phyloP scores from a whole-genome alignment of 768 basidiomycete species.

The Candolleomyces eurysporus region DNA sequence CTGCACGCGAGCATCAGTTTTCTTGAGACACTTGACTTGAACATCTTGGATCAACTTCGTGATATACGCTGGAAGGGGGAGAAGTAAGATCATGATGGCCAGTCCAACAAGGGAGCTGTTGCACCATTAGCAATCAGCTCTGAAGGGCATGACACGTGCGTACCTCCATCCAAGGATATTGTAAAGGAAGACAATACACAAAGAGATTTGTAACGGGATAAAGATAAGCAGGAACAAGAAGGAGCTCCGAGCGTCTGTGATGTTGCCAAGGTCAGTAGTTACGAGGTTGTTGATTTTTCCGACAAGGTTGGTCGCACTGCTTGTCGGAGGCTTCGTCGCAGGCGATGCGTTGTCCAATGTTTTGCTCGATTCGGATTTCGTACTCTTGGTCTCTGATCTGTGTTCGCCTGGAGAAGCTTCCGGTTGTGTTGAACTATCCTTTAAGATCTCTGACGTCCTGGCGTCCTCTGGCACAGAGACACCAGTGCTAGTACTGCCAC shows the following conservation, averaged over 20 bases:
- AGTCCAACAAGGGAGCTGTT: conserved; percentile 60
- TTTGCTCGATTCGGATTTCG: conserved; percentile 4
- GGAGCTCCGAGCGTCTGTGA: conserved; percentile 33
- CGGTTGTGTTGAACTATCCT: neutral
- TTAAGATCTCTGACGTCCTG: neutral
- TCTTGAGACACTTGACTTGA: conserved; percentile 50
- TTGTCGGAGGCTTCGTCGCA: conserved; percentile 1
- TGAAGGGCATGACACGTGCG: conserved; percentile 18
- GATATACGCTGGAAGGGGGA: conserved; percentile 60
- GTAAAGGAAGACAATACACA: conserved; percentile 47
- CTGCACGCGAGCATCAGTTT: conserved; percentile 59
- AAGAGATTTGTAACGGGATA: conserved; percentile 39
- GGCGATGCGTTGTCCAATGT: neutral
- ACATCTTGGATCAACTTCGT: conserved; percentile 48
- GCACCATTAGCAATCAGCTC: neutral
- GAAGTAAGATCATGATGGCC: conserved; percentile 45
- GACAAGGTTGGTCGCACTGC: conserved; percentile 44
- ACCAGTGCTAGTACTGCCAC: too few relatives aligned
- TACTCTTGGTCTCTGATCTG: neutral
- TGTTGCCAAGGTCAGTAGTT: conserved; percentile 58
- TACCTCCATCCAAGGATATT: conserved; percentile 47
- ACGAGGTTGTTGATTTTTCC: conserved; percentile 81
- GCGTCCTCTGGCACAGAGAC: neutral
- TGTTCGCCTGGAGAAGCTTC: neutral
- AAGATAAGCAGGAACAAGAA: conserved; percentile 35